Evolutionary conservation across 768 basidiomycete genomes (phyloP), one percentile per base, ranked within the genome.

Genomic region (Heimioporus sp.): DNA sequence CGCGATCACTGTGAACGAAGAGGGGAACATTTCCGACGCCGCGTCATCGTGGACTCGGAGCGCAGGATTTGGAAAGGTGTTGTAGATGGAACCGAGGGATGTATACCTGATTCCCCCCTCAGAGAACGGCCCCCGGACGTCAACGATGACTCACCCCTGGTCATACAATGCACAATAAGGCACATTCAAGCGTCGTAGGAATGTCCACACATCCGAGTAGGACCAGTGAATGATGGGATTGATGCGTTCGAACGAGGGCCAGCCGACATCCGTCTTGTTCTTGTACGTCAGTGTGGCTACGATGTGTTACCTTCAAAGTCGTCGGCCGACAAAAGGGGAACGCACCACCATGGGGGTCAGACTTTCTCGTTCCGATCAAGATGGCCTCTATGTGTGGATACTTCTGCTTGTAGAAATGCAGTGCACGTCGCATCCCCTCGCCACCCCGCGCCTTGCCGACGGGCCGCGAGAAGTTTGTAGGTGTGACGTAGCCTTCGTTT

Each of bases 191-290:
- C 73, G 71, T 16, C 83, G 77, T 40, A 99, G 74, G 72, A 95
- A 99, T 3, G 73, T 72, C 97, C 97, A 99, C 5, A 99, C 83
- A 56, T 95, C 84, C 10, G 71, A 66, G 70, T 99, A 99, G 1
- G 83, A 77, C 97, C 97, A 99, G 65, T 98, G 86, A 51, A 99
- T 90, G 61, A 99, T 88, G 0, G 97, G 97, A 65, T 98, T 95
- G 17, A 98, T 81, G 17, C 97, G 84, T 65, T 92, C 86, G 59
- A 93, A 93, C 5, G 66, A 61, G 8, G 97, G 96, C 97, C 97
- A 99, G 49, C 79, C 87, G 0, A 81, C 73, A 69, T 99, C 97
- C 5, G 94, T 97, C 67, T 82, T 87, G 56, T 85, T 86, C 49
- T 80, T 79, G 60, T 83, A 80, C 0, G 82, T 78, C 51, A 97